Conservation (phyloP, 2,329 filamentous ascomycete species). For the Alternaria arbusti region DNA sequence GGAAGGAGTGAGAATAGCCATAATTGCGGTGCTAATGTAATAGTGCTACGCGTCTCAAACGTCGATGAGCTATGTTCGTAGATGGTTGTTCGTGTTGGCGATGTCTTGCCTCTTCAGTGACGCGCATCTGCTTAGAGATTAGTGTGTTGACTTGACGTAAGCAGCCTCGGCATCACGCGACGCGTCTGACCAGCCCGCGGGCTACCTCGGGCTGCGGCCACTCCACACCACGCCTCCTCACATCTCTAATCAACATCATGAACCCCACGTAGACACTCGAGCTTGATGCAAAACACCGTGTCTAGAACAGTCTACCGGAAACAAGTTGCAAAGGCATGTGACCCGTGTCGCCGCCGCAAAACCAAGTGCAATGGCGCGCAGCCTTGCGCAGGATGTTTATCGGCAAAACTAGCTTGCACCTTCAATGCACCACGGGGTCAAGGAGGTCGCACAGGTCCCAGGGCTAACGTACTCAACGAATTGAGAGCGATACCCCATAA, state of each 20-base stretch:
- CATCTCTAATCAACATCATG: background rate
- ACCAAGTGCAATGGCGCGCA: conserved; percentile 76
- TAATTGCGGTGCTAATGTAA: background rate
- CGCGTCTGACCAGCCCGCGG: background rate
- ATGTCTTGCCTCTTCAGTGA: background rate
- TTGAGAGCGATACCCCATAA: conserved; percentile 68
- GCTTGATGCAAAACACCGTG: conserved; percentile 7
- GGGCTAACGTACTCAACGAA: conserved; percentile 78
- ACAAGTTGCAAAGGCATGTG: conserved; percentile 62
- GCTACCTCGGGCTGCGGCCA: background rate
- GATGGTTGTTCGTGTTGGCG: background rate
- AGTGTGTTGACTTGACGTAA: background rate
- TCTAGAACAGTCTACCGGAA: conserved; percentile 2
- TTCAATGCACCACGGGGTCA: conserved; percentile 34
- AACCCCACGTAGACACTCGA: background rate
- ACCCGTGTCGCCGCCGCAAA: conserved; percentile 76
- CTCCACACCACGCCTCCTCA: background rate
- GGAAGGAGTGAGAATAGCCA: conserved; percentile 16
- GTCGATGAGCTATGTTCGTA: background rate
- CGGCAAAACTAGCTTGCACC: conserved; percentile 53
- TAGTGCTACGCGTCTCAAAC: background rate
- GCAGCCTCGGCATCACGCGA: background rate
- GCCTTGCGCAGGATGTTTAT: conserved; percentile 73
- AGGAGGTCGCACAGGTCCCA: conserved; percentile 13
- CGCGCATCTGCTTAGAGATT: background rate